These are phyloP conservation scores for Trichoderma koningii DNA, from an alignment of 2,329 filamentous ascomycete genomes.

Conservation along the genomic window DNA sequence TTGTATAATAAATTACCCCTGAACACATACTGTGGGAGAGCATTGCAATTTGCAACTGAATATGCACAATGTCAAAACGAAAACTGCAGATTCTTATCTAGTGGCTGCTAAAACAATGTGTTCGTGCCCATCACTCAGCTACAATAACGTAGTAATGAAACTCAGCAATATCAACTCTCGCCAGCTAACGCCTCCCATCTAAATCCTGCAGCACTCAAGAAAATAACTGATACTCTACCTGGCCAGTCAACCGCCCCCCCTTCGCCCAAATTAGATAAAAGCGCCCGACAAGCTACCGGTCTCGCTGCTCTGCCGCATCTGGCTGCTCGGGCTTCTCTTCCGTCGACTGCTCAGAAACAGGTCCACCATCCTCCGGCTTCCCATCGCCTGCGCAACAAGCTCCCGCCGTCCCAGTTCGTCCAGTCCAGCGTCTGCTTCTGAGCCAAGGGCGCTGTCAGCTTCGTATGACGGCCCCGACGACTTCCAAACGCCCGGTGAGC, in stretches of 20 bases:
- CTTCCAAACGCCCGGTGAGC: conserved; percentile 29
- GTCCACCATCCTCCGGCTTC: conserved; percentile 57
- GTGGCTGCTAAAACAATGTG: neutral
- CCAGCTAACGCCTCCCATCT: neutral
- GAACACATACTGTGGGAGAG: no score
- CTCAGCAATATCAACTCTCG: neutral
- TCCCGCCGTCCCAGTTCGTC: conserved; percentile 18
- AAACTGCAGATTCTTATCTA: conserved; percentile 15
- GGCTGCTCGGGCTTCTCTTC: conserved; percentile 44
- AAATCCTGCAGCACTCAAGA: conserved; percentile 3
- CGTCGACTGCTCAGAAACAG: conserved; percentile 54
- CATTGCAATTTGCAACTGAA: neutral
- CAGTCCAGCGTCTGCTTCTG: neutral
- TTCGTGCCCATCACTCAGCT: neutral
- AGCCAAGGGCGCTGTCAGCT: neutral
- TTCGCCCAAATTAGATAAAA: conserved; percentile 36
- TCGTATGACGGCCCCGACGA: neutral
- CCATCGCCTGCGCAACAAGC: conserved; percentile 42
- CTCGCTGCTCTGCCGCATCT: conserved; percentile 32
- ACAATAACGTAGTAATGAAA: conserved; percentile 1
- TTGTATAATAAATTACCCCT: neutral
- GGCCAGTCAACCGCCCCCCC: neutral
- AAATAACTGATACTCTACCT: neutral
- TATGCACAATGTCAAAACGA: neutral
- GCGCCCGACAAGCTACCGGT: conserved; percentile 34